A percentile compares a stretch with the other conserved stretches of the same genome.
Conservation (phyloP, 2,329 filamentous ascomycete genomes). For the Ophiostoma populinum region DNA sequence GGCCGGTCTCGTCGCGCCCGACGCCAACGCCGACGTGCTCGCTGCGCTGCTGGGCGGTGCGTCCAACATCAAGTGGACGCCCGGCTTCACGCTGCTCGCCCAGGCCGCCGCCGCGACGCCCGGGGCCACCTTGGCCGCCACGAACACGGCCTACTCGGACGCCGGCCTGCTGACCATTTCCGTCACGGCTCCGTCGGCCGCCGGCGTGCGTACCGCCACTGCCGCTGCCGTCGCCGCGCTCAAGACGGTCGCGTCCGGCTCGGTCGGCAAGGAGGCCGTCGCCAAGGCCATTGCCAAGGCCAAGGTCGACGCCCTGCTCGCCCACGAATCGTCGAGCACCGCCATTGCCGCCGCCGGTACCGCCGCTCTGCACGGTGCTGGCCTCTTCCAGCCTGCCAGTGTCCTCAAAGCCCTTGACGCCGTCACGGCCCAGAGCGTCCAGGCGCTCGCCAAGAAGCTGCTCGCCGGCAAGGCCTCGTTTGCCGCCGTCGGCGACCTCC, state of each 20-base stretch:
- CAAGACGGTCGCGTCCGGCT: constrained; percentile 61
- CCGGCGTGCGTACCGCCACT: constrained; percentile 56
- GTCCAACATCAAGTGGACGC: constrained; percentile 86
- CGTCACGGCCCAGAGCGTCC: constrained; percentile 70
- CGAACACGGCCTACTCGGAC: constrained; percentile 79
- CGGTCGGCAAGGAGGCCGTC: constrained; percentile 66
- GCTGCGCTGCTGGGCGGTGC: constrained; percentile 78
- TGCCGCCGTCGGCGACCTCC: constrained; percentile 78
- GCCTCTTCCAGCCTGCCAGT: constrained; percentile 70
- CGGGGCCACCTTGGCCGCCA: constrained; percentile 51
- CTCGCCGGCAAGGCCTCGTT: constrained; percentile 80
- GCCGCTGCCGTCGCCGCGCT: constrained; percentile 64
- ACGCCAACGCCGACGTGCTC: constrained; percentile 79
- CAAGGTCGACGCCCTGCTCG: constrained; percentile 80
- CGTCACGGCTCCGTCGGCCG: constrained; percentile 51
- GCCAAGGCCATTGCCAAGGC: constrained; percentile 83
- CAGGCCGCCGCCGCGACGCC: constrained; percentile 54
- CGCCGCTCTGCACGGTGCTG: constrained; percentile 63
- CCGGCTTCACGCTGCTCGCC: constrained; percentile 78
- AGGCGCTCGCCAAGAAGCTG: constrained; percentile 76
- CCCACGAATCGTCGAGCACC: constrained; percentile 58
- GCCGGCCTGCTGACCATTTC: constrained; percentile 78
- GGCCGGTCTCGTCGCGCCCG: constrained; percentile 63
- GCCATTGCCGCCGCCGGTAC: constrained; percentile 73
- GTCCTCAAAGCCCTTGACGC: constrained; percentile 55